Evolutionary conservation across 2,329 filamentous ascomycete genomes (phyloP).

Genomic region (Scopulariopsis brevicaulis): DNA sequence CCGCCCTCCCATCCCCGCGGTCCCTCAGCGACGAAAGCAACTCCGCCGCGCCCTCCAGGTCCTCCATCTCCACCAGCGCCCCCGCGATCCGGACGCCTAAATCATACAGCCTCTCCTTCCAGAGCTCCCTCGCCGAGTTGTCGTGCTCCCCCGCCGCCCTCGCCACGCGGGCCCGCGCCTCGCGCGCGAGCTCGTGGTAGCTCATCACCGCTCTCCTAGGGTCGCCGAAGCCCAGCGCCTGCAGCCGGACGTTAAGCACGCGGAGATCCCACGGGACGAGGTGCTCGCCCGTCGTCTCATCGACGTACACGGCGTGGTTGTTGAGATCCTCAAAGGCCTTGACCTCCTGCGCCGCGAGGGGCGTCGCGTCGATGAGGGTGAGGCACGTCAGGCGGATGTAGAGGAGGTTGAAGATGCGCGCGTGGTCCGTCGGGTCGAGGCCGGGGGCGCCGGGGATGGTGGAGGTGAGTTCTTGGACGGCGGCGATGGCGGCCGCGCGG

Average conservation of each 20-base stretch:
- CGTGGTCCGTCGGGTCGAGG: conserved; percentile 42
- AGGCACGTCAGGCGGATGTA: conserved; percentile 76
- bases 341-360: conserved; percentile 57
- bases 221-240: conserved; percentile 79
- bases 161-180: conserved; percentile 54
- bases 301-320: conserved; percentile 41
- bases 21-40: conserved; percentile 53
- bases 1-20: conserved; percentile 25
- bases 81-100: conserved; percentile 58
- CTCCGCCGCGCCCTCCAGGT: conserved; percentile 65
- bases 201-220: conserved; percentile 75
- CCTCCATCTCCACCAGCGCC: conserved; percentile 75
- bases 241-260: conserved; percentile 70
- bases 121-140: conserved; percentile 47
- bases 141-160: conserved; percentile 31
- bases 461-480: conserved; percentile 48
- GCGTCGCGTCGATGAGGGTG: conserved; percentile 61
- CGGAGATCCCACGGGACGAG: conserved; percentile 83
- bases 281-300: conserved; percentile 41
- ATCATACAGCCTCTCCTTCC: conserved; percentile 63
- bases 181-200: conserved; percentile 77
- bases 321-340: conserved; percentile 53
- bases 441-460: conserved; percentile 24
- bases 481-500: conserved; percentile 62
- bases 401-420: conserved; percentile 62